Evolutionary conservation across 371 early-diverging fungal genomes (phyloP), one percentile per base, ranked within the genome.

Genomic region (Syncephalastrum sp.): DNA sequence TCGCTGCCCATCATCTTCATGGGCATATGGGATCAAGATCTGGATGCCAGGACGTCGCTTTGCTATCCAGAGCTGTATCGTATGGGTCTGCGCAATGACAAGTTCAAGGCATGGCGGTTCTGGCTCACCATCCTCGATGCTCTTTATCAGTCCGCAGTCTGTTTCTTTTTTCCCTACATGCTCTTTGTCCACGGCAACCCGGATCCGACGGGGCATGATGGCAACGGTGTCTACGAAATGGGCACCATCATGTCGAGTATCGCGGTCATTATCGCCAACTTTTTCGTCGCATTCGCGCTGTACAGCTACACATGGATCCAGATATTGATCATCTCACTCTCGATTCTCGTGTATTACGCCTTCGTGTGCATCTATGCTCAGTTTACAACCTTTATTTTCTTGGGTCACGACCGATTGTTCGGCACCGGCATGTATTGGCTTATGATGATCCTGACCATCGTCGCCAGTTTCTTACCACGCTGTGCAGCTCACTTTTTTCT

Each of bases 11-110:
- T 76, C 33, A 74, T 79, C 48, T 71, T 88, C 25, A 75, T 86
- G 65, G 78, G 68, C 43, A 89, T 91, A 14, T 91, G 96, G 77
- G 98, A 97, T 71, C 95, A 93, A 71, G 96, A 96, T 65, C 67
- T 97, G 38, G 83, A 87, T 56, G 88, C 86, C 6, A 70, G 79
- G 24, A 77, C 85, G 0, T 86, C 91, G 5, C 65, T 92, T 54
- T 75, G 80, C 15, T 87, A 92, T 57, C 96, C 97, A 6, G 86
- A 92, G 62, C 82, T 95, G 4, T 96, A 96, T 65, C 84, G 82
- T 33, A 85, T 90, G 64, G 96, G 98, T 29, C 84, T 96, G 53
- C 81, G 84, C 54, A 89, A 94, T 59, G 83, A 82, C 53, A 84
- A 93, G 48, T 98, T 91, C 77, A 93, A 87, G 33, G 75, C 81